phyloP scores from a whole-genome alignment of 441 rosid species.

The Populus trichocarpa region DNA sequence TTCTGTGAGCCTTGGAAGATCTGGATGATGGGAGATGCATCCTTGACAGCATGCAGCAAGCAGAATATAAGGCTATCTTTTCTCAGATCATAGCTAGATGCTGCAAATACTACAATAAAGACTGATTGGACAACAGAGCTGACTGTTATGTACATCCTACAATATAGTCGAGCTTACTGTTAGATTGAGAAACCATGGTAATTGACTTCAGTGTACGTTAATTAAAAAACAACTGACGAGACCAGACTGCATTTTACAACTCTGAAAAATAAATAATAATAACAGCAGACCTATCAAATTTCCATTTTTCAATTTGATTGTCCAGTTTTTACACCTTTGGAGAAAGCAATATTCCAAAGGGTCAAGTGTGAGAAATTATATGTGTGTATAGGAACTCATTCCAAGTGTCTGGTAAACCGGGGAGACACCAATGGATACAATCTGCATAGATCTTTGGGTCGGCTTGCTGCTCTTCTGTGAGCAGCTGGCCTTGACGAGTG shows the following conservation, averaged over 20 bases:
- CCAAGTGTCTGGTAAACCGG: constrained; percentile 76
- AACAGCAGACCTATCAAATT: background rate
- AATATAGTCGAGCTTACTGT: background rate
- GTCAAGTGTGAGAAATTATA: constrained; percentile 55
- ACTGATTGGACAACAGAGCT: background rate
- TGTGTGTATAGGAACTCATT: constrained; percentile 64
- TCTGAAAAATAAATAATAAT: background rate
- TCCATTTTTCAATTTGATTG: background rate
- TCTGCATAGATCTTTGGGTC: constrained; percentile 66
- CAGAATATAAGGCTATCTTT: background rate
- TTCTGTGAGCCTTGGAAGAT: background rate
- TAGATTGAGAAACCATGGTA: background rate
- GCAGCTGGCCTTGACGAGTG: constrained; percentile 66
- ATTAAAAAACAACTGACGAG: background rate
- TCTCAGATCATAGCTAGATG: background rate
- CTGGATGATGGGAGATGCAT: background rate
- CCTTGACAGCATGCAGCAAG: background rate
- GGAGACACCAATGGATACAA: constrained; percentile 85
- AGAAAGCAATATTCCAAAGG: background rate
- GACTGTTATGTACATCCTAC: background rate
- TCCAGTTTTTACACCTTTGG: background rate
- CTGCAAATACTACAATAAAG: background rate
- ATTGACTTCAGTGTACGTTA: background rate
- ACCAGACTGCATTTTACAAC: background rate
- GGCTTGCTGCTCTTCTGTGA: constrained; percentile 63